These are phyloP conservation scores for Podila epicladia DNA, from an alignment of 192 early-diverging fungal species.

Conservation along the genomic window DNA sequence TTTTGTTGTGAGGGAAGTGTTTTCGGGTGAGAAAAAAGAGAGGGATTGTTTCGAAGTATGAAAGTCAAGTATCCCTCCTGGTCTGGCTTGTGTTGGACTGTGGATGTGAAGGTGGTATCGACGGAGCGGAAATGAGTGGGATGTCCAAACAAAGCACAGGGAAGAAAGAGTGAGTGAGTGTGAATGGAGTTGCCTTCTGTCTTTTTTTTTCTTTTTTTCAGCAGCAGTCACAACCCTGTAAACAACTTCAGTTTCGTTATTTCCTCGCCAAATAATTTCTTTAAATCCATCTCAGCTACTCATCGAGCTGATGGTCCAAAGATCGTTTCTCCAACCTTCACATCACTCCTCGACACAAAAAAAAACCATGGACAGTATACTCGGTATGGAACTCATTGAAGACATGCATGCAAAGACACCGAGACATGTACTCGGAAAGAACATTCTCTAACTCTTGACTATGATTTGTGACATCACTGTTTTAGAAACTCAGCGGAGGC, in stretches of 20 bases:
- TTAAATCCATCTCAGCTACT: too few species aligned
- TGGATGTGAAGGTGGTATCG: not conserved
- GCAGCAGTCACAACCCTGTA: not conserved
- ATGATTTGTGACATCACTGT: not conserved
- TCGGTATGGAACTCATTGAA: slow-evolving; percentile 16
- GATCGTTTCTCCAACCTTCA: too few species aligned
- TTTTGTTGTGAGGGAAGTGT: not conserved
- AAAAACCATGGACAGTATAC: slow-evolving; percentile 37
- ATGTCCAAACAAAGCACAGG: too few species aligned
- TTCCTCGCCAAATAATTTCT: too few species aligned
- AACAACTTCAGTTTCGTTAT: too few species aligned
- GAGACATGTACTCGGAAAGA: not conserved
- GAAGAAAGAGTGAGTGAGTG: not conserved
- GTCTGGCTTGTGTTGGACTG: not conserved
- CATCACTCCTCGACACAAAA: not conserved
- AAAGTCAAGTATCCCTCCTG: not conserved
- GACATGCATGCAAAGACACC: not conserved
- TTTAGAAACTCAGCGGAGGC: slow-evolving; percentile 57
- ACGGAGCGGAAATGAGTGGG: too few species aligned
- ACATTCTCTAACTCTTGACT: not conserved
- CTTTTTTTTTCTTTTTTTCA: not conserved
- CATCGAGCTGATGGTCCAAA: too few species aligned
- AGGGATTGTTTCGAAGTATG: not conserved
- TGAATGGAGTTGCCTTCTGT: not conserved
- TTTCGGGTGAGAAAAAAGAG: not conserved